These are phyloP conservation scores for Seminavis robusta DNA, from an alignment of 108 stramenopile genomes.

Conservation along the genomic window DNA sequence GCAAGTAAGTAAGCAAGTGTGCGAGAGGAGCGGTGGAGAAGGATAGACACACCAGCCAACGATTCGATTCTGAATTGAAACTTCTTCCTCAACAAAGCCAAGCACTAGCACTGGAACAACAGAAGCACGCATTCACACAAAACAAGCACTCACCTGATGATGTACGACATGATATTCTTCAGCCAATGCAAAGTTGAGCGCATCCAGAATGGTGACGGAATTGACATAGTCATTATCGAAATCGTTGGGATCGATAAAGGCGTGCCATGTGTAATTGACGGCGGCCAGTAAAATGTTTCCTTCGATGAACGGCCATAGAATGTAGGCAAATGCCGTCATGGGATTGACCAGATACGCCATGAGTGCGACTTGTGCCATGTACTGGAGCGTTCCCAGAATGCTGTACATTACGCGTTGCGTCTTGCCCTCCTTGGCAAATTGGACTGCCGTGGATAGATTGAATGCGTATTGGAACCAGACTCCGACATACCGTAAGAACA, in stretches of 20 bases:
- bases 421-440: slow-evolving; percentile 1
- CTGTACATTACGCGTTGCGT: background rate
- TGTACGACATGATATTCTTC: slow-evolving; percentile 29
- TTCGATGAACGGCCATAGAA: slow-evolving; percentile 12
- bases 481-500: background rate
- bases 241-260: slow-evolving; percentile 20
- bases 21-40: too few relatives aligned
- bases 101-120: too few relatives aligned
- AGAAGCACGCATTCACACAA: too few relatives aligned
- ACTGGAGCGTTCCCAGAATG: background rate
- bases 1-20: too few relatives aligned
- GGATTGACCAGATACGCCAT: background rate
- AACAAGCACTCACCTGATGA: slow-evolving; percentile 8
- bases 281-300: slow-evolving; percentile 16
- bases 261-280: slow-evolving; percentile 29
- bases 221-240: slow-evolving; percentile 22
- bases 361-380: slow-evolving; percentile 1
- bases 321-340: slow-evolving; percentile 1
- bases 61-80: too few relatives aligned
- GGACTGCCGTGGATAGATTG: background rate
- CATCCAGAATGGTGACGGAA: slow-evolving; percentile 14
- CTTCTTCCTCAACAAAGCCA: too few relatives aligned
- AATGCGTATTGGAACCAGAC: slow-evolving; percentile 1
- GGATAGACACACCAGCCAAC: too few relatives aligned
- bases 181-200: slow-evolving; percentile 5